Base-by-base conservation (phyloP, 805 yeast genomes). In the Yamadazyma sp. region DNA sequence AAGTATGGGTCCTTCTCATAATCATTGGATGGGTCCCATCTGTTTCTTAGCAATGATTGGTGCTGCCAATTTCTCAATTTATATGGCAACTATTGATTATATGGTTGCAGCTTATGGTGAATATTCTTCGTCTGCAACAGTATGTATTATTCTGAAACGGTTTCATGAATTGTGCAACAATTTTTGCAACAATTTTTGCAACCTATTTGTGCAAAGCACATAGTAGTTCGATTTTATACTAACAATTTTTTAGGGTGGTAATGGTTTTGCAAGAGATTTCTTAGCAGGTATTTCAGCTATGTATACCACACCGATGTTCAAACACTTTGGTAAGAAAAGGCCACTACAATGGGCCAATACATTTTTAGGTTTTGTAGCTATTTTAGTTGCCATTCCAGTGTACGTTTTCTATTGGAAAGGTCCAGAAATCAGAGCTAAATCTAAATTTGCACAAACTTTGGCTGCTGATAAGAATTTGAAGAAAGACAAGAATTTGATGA, bases 71-170 rank as follows among this genome's bases (percentile, higher is more conserved):
- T 65, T 43, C 48, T 49, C 64, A 28, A 65, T 65, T 36, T 65
- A 65, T 48, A 63, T 63, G 70, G 54, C 69, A n/a, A 65, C 71
- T 12, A 62, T 65, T 30, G 70, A 65, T 48, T 65, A 64, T 38
- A 65, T 65, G 70, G 56, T 63, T 12, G 62, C 65, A 4, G 62
- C 68, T 5, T 65, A 65, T 39, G 69, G 69, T 7, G 65, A 63
- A 3, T 65, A 62, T 45, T 60, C 70, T 20, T 68, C 71, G 0
- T 62, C 69, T 11, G 70, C 71, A 6, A 62, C 70, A 4, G n/a
- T n/a, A n/a, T n/a, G n/a, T n/a, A n/a, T n/a, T n/a, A n/a, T n/a
- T n/a, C n/a, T n/a, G n/a, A n/a, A n/a, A n/a, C n/a, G n/a, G n/a
- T n/a, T n/a, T n/a, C n/a, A n/a, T n/a, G n/a, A n/a, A n/a, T n/a